Percentiles rank a stretch among this genome's conserved stretches.
These are phyloP conservation scores for Globisporangium alternatum DNA, from an alignment of 352 stramenopile genomes.

Conservation along the genomic window DNA sequence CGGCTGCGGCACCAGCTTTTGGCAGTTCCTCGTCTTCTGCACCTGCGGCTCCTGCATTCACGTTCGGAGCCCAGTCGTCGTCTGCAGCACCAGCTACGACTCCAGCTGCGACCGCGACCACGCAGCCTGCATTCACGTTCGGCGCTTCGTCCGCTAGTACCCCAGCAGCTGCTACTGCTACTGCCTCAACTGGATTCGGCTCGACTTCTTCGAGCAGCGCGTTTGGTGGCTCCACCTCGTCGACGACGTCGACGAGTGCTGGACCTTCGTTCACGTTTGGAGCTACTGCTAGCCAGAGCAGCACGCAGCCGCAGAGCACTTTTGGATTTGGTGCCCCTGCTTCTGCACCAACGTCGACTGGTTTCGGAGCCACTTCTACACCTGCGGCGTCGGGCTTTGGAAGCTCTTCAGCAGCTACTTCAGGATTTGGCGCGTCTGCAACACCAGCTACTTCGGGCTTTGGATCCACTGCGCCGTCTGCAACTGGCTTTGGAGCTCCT, in stretches of 20 bases:
- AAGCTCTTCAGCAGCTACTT: conserved; percentile 1
- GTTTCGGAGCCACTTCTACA: conserved; percentile 17
- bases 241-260: conserved; percentile 2
- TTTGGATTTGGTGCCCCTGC: conserved; percentile 3
- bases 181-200: conserved; percentile 24
- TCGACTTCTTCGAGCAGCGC: conserved; percentile 18
- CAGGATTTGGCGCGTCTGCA: conserved; percentile 15
- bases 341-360: conserved; percentile 2
- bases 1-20: conserved; percentile 9
- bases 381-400: conserved; percentile 28
- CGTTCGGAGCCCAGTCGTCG: conserved; percentile 20
- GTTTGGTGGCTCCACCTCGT: conserved; percentile 13
- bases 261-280: conserved; percentile 32
- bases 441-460: conserved; percentile 28
- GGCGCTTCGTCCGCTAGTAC: conserved; percentile 12
- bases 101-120: conserved; percentile 7
- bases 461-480: conserved; percentile 17
- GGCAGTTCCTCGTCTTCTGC: conserved; percentile 10
- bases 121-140: conserved; percentile 23
- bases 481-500: conserved; percentile 38
- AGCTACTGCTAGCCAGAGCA: conserved; percentile 10
- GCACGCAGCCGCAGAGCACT: background rate
- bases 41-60: conserved; percentile 16
- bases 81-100: background rate
- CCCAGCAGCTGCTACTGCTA: conserved; percentile 15